These are phyloP conservation scores for Eucalyptus rudis DNA, from an alignment of 345 rosid genomes.

Conservation along the genomic window DNA sequence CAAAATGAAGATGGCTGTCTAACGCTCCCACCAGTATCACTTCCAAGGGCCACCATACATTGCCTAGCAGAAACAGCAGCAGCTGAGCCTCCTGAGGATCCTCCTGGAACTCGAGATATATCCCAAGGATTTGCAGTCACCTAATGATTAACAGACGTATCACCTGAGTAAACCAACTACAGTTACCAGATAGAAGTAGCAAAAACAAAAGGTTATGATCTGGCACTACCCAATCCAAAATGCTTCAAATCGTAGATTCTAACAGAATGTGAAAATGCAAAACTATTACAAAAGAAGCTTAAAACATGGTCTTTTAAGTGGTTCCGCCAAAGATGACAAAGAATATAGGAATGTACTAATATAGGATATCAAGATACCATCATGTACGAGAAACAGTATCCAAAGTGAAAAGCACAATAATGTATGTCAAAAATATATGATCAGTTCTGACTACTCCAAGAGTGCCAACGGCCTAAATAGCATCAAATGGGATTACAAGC, in stretches of 20 bases:
- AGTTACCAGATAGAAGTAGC: conserved; percentile 6
- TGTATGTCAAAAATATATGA: neutral
- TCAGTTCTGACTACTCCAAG: neutral
- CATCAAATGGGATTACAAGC: neutral
- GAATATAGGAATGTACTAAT: neutral
- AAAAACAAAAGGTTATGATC: neutral
- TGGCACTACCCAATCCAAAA: neutral
- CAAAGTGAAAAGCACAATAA: neutral
- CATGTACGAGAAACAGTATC: neutral
- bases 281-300: neutral
- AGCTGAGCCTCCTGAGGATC: conserved; percentile 95
- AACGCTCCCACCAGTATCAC: conserved; percentile 99
- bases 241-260: neutral
- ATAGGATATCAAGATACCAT: neutral
- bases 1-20: conserved; percentile 95
- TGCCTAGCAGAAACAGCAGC: conserved; percentile 94
- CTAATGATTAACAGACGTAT: conserved; percentile 33
- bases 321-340: neutral
- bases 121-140: conserved; percentile 96
- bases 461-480: neutral
- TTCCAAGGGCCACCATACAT: conserved; percentile 80
- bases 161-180: conserved; percentile 29
- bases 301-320: neutral
- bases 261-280: neutral
- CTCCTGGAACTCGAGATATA: conserved; percentile 80